Evolutionary conservation across 805 yeast genomes (phyloP).

Genomic region (Starmerella vaccinii): DNA sequence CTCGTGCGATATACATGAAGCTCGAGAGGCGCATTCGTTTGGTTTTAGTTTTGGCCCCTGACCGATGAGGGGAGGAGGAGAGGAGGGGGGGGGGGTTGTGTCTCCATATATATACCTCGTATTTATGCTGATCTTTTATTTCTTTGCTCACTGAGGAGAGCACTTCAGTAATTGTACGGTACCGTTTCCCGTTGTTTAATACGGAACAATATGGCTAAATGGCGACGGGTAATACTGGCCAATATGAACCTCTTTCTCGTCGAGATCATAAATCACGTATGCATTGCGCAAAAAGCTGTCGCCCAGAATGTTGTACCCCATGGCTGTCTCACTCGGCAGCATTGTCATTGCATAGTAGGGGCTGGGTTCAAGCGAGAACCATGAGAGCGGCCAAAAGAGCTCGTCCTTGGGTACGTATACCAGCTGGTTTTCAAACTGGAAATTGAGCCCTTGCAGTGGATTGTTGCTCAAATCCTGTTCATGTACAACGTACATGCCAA

Average conservation of each 20-base stretch:
- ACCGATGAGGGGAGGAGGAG: too few species aligned
- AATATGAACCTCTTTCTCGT: slow-evolving; percentile 40
- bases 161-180: not conserved
- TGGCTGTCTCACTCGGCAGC: slow-evolving; percentile 24
- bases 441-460: slow-evolving; percentile 30
- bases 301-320: slow-evolving; percentile 40
- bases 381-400: slow-evolving; percentile 29
- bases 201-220: slow-evolving; percentile 14
- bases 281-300: slow-evolving; percentile 48
- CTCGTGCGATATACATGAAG: not conserved
- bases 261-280: slow-evolving; percentile 51
- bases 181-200: slow-evolving; percentile 1
- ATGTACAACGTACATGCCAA: slow-evolving; percentile 36
- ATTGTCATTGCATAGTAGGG: slow-evolving; percentile 27
- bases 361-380: slow-evolving; percentile 23
- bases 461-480: slow-evolving; percentile 28
- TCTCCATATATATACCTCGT: not conserved
- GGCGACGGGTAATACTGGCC: slow-evolving; percentile 27
- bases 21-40: not conserved
- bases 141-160: not conserved
- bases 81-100: too few species aligned
- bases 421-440: slow-evolving; percentile 43
- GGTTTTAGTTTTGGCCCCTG: too few species aligned
- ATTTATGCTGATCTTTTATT: not conserved
- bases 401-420: slow-evolving; percentile 40